Base-by-base conservation (phyloP, 768 basidiomycete species). In the Trametes sanguinea region DNA sequence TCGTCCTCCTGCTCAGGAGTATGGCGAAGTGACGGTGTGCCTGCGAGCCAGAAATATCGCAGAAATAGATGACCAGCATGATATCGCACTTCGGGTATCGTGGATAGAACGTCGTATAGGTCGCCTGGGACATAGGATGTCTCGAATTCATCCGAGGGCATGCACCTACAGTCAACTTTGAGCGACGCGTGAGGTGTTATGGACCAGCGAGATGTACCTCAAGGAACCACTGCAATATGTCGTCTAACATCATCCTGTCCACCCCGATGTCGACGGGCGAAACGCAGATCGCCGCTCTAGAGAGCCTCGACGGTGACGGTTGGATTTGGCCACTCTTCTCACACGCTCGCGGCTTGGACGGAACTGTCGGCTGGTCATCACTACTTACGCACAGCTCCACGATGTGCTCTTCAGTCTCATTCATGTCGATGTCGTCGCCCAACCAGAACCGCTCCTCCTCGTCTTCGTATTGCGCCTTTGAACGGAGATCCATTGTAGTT, bases 41-140 rank as follows among this genome's bases (percentile, higher is more conserved):
- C 73, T 1, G 83, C 71, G 29, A 79, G 68, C 33, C 77, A 74
- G 65, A 85, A 82, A 61, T 85, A 89, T 17, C 85, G 78, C 27
- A 79, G 72, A 64, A 89, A 86, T 63, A 89, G 71, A 68, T 84
- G 81, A 0, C 76, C 83, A 0, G 87, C 87, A 58, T 89, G 87
- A 65, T 88, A 89, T 3, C 85, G 79, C 14, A 87, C 88, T 61
- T 87, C 81, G 0, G 77, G 78, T 0, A 82, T 85, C 2, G 74
- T 78, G 7, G 71, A 69, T 29, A 90, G 77, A 57, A 89, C 84
- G 51, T 87, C 83, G 43, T 75, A 70, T 30, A 89, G 75, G 55
- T 84, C 71, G 40, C 68, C 57, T 35, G 67, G 64, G 0, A 63
- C 17, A 5, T 57, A 51, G 3, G 62, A 61, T n/a, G 65, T 58